phyloP scores from a whole-genome alignment of 78 protist genomes.

The Dictyostelium purpureum region DNA sequence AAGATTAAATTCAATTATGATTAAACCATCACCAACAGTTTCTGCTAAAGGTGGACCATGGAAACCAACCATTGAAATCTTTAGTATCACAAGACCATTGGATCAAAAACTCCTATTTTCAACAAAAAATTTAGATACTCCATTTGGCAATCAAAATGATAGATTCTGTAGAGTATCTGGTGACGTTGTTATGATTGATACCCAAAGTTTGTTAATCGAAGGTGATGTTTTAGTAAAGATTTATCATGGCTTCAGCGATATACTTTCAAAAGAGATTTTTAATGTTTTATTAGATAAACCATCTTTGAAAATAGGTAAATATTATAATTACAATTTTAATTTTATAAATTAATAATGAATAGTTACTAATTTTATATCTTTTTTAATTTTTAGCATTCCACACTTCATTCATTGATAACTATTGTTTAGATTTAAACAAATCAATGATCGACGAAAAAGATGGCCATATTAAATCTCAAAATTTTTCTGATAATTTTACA shows the following conservation, averaged over 20 bases:
- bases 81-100: slow-evolving; percentile 19
- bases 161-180: background rate
- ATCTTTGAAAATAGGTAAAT: slow-evolving; percentile 28
- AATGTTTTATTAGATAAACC: slow-evolving; percentile 36
- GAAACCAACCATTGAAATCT: slow-evolving; percentile 47
- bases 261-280: background rate
- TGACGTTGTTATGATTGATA: slow-evolving; percentile 3
- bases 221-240: slow-evolving; percentile 59
- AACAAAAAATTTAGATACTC: background rate
- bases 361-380: background rate
- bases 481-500: slow-evolving; percentile 23
- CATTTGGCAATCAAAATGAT: background rate
- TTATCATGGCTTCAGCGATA: background rate
- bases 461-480: background rate
- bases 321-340: too few species aligned
- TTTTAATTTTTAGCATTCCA: slow-evolving; percentile 34
- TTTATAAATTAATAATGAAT: background rate
- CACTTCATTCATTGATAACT: slow-evolving; percentile 45
- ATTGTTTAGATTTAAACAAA: slow-evolving; percentile 33
- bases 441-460: slow-evolving; percentile 18
- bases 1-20: background rate
- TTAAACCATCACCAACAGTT: slow-evolving; percentile 9
- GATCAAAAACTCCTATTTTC: slow-evolving; percentile 14
- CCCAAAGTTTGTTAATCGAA: background rate
- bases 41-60: background rate